Conservation (phyloP, 1,139 yeast species). For the Geotrichum europaeum region DNA sequence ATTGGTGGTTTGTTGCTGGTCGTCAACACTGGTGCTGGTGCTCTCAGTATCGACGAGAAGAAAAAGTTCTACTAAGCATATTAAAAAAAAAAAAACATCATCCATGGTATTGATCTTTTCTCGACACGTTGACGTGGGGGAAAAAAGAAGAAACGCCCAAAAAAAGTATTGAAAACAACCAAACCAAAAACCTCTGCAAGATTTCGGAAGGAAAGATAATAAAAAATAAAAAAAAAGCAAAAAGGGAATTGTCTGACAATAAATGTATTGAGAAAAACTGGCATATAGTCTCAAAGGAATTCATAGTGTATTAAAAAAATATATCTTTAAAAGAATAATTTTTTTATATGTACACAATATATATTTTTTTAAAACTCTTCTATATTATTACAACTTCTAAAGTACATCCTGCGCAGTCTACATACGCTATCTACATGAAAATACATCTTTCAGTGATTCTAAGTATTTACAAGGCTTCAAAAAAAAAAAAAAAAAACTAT, state of each 20-base stretch:
- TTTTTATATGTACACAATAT: neutral
- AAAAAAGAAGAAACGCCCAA: neutral
- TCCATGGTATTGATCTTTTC: neutral
- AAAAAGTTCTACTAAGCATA: slow-evolving; percentile 67
- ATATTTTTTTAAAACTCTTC: neutral
- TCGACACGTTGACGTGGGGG: neutral
- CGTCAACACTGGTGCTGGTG: slow-evolving; percentile 96
- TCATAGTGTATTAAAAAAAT: too few relatives aligned
- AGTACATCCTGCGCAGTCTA: too few relatives aligned
- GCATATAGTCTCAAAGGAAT: neutral
- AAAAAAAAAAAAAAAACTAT: too few relatives aligned
- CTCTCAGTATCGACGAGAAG: slow-evolving; percentile 88
- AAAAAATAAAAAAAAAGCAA: neutral
- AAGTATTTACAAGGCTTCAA: too few relatives aligned
- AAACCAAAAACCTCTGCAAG: neutral
- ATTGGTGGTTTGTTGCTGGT: slow-evolving; percentile 90
- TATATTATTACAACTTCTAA: neutral
- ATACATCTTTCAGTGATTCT: too few relatives aligned
- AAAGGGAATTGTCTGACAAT: neutral
- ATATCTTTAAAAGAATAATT: neutral
- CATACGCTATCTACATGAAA: too few relatives aligned
- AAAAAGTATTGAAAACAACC: too few relatives aligned
- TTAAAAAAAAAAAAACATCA: neutral
- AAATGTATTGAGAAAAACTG: neutral
- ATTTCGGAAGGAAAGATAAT: neutral